Percentiles rank a stretch among this genome's conserved stretches.
phyloP scores from a whole-genome alignment of 2,329 filamentous ascomycete species.

The Colletotrichum filicis region DNA sequence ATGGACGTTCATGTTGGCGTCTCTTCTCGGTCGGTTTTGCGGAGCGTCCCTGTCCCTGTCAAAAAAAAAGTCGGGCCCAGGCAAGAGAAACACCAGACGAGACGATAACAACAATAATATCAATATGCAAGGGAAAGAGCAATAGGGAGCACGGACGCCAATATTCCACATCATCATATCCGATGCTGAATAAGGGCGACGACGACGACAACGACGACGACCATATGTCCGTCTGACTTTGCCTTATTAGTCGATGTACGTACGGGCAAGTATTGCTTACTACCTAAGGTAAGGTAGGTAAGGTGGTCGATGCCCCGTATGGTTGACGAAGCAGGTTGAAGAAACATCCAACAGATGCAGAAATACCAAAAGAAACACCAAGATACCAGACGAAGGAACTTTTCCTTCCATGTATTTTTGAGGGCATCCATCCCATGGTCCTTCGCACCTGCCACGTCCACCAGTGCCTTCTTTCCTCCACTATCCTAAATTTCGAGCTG shows the following conservation, averaged over 20 bases:
- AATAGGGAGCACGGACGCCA: slow-evolving; percentile 12
- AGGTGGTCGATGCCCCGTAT: no score
- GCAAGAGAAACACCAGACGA: slow-evolving; percentile 28
- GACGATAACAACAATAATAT: slow-evolving; percentile 16
- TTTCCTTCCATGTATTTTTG: not conserved
- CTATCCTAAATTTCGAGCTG: not conserved
- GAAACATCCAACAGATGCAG: no score
- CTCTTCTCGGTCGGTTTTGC: not conserved
- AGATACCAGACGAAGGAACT: not conserved
- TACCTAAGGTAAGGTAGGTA: no score
- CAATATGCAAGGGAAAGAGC: slow-evolving; percentile 5
- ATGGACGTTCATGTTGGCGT: not conserved
- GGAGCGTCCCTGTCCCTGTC: not conserved
- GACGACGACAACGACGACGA: not conserved
- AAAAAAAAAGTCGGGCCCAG: not conserved
- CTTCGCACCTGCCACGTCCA: not conserved
- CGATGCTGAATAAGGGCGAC: not conserved
- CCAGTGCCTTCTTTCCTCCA: not conserved
- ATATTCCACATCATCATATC: not conserved
- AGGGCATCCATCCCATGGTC: no score
- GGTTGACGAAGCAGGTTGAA: no score
- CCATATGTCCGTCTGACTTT: not conserved
- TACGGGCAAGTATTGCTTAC: no score
- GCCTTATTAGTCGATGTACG: no score
- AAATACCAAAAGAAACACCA: no score